Evolutionary conservation across 345 rosid genomes (phyloP).

Genomic region (Gossypium arboreum): DNA sequence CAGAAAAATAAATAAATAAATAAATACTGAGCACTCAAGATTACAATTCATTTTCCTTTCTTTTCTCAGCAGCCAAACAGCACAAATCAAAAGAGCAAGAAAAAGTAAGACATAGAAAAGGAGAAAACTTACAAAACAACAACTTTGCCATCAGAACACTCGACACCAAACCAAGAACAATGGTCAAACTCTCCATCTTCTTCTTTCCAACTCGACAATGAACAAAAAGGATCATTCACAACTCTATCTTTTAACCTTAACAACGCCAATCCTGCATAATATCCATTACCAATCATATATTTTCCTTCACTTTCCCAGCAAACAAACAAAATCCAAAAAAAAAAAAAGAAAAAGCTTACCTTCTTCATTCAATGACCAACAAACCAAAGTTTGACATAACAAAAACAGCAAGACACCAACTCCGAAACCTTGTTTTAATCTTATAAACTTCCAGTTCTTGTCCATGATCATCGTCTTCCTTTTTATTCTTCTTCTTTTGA

Average conservation of each 20-base stretch:
- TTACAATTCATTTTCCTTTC: slow-evolving; percentile 30
- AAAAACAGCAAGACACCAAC: slow-evolving; percentile 26
- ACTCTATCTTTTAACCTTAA: slow-evolving; percentile 59
- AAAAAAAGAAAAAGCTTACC: slow-evolving; percentile 29
- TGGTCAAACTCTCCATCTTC: slow-evolving; percentile 37
- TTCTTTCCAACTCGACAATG: slow-evolving; percentile 56
- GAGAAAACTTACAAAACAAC: slow-evolving; percentile 53
- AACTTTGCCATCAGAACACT: slow-evolving; percentile 65
- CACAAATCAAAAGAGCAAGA: slow-evolving; percentile 17
- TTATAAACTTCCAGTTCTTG: slow-evolving; percentile 27
- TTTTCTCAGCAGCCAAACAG: slow-evolving; percentile 45
- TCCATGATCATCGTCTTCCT: slow-evolving; percentile 11
- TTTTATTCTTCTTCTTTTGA: neutral
- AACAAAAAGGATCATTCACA: slow-evolving; percentile 61
- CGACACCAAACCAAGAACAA: slow-evolving; percentile 84
- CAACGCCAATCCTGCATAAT: slow-evolving; percentile 50
- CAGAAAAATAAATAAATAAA: neutral
- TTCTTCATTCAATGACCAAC: slow-evolving; percentile 57
- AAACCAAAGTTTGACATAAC: slow-evolving; percentile 26
- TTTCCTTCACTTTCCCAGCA: slow-evolving; percentile 18
- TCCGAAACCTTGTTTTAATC: slow-evolving; percentile 20
- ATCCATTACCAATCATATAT: slow-evolving; percentile 25
- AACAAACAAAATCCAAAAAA: slow-evolving; percentile 11
- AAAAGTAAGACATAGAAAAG: neutral
- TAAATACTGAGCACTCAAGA: slow-evolving; percentile 17